These are phyloP conservation scores for Leptomonas seymouri DNA, from an alignment of 208 protist genomes.

Conservation along the genomic window DNA sequence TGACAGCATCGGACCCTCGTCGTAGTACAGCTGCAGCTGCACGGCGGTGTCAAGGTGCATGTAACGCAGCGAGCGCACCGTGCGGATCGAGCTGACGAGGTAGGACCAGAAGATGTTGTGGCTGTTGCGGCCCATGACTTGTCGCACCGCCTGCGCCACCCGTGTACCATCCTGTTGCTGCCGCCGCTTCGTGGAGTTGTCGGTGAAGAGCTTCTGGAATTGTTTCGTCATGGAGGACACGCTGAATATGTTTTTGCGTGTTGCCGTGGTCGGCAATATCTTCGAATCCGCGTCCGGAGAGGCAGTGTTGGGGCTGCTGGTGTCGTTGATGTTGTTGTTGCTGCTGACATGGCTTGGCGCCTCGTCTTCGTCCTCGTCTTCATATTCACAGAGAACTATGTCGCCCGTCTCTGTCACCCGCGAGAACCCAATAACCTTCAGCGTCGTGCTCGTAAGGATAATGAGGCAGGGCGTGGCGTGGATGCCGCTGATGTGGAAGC, in stretches of 20 bases:
- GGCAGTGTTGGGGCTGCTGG: neutral
- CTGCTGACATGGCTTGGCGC: conserved; percentile 7
- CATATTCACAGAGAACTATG: conserved; percentile 78
- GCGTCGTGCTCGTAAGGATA: conserved; percentile 63
- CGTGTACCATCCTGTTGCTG: conserved; percentile 72
- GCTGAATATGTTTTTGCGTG: conserved; percentile 33
- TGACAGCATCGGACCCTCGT: conserved; percentile 78
- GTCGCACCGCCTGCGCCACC: conserved; percentile 80
- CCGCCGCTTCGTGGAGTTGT: conserved; percentile 45
- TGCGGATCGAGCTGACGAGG: conserved; percentile 47
- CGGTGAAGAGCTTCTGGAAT: conserved; percentile 67
- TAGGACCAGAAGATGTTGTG: conserved; percentile 81
- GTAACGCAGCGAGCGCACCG: conserved; percentile 72
- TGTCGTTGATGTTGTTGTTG: neutral
- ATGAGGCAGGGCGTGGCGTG: conserved; percentile 86
- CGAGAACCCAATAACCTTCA: conserved; percentile 80
- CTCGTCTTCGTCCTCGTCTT: conserved; percentile 21
- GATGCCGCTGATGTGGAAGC: conserved; percentile 86
- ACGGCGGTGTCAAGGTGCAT: conserved; percentile 90
- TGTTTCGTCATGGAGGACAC: conserved; percentile 67
- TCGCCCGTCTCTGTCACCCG: conserved; percentile 77
- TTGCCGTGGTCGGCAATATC: conserved; percentile 1
- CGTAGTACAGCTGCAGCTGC: conserved; percentile 65
- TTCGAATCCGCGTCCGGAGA: neutral
- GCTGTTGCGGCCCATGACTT: conserved; percentile 69